phyloP scores from a whole-genome alignment of 768 basidiomycete species.

The Russula abietina region DNA sequence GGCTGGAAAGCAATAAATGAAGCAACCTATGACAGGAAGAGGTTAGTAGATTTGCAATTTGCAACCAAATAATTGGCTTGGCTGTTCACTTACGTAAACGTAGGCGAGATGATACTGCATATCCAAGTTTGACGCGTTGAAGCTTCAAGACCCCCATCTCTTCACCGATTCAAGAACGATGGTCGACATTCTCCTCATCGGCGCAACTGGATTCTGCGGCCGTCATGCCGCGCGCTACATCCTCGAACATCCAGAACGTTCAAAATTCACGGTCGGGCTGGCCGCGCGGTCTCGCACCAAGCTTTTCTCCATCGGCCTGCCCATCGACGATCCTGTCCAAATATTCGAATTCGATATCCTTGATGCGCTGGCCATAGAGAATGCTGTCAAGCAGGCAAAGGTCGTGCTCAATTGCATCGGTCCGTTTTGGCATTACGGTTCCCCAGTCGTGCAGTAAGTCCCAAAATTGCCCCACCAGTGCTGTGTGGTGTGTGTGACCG shows the following conservation, averaged over 20 bases:
- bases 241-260: constrained; percentile 19
- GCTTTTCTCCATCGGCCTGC: constrained; percentile 9
- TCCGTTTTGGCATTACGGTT: constrained; percentile 66
- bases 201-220: constrained; percentile 25
- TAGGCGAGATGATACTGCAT: no score
- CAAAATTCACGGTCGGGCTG: constrained; percentile 18
- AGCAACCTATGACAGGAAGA: no score
- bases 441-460: constrained; percentile 61
- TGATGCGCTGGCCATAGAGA: constrained; percentile 46
- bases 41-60: no score
- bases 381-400: constrained; percentile 47
- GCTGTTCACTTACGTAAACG: no score
- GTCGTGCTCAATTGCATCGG: constrained; percentile 77
- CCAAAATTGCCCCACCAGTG: no score
- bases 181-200: constrained; percentile 24
- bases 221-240: constrained; percentile 24
- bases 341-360: constrained; percentile 56
- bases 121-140: no score
- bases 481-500: no score
- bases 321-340: constrained; percentile 29
- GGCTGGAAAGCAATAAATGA: no score
- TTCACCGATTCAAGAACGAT: neutral
- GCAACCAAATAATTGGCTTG: no score
- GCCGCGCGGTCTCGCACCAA: constrained; percentile 22
- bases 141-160: neutral